Base-by-base conservation (phyloP, 2,329 filamentous ascomycete genomes). In the Ophiostoma australiae region DNA sequence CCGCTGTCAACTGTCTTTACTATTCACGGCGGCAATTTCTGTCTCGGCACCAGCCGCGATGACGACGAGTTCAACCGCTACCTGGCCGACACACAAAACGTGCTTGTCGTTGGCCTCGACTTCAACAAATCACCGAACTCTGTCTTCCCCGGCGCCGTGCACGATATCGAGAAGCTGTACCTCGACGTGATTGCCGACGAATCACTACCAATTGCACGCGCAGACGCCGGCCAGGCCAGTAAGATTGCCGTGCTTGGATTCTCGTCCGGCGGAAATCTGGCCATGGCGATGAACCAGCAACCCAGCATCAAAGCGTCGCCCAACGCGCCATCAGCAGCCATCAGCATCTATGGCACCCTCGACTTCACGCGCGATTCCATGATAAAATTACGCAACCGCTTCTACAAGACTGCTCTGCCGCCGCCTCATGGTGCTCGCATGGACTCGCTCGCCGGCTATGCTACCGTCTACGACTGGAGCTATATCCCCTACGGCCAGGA, bases 381-480 rank as follows among this genome's bases (percentile, higher is more conserved):
- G 52, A n/a, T 58, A 8, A 58, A 58, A n/a, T 8, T 58, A 3
- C 52, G 52, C 23, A 58, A 58, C 52, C 52, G 52, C 3, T 58
- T 58, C 23, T 58, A 58, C 52, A 58, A 58, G 58, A 6, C 27
- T 6, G 73, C 69, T 0, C 73, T 81, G 11, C 74, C 75, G 5
- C 76, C 76, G 8, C 75, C 77, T 27, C 76, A 79, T 8, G 75
- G 69, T 8, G 70, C 67, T 5, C 70, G 73, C 11, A 71, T 67
- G 1, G 80, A 81, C 69, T 74, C 72, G 55, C 75, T 81, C 15
- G 69, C 74, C 10, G 41, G 39, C 0, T 68, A 81, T 58, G 73
- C 77, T 48, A 74, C 75, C 3, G 71, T 78, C 1, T 83, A 82
- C 72, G 75, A 78, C 48, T 84, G 82, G 82, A 77, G 77, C 17